Conservation (phyloP, 352 stramenopile species). For the Discostella stelligera region DNA sequence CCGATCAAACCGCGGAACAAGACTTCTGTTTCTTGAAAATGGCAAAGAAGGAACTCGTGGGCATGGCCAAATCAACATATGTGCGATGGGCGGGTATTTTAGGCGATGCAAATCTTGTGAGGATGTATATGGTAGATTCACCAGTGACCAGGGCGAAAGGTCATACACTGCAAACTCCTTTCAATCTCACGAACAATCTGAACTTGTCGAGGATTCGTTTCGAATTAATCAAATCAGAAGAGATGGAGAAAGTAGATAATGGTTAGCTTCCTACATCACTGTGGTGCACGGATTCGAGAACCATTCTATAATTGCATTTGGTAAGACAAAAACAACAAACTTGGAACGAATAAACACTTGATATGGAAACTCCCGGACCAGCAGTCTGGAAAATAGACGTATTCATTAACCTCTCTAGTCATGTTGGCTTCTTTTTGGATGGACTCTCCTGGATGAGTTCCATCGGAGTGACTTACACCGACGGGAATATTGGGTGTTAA, state of each 20-base stretch:
- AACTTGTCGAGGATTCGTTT: slow-evolving; percentile 1
- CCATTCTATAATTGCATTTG: too few relatives aligned
- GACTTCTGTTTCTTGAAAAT: slow-evolving; percentile 67
- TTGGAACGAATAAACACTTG: too few relatives aligned
- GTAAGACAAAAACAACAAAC: too few relatives aligned
- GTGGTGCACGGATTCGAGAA: too few relatives aligned
- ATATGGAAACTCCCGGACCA: too few relatives aligned
- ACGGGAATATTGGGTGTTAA: too few relatives aligned
- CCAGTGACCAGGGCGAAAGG: slow-evolving; percentile 2
- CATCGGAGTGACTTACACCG: too few relatives aligned
- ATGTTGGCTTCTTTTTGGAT: too few relatives aligned
- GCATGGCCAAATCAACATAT: slow-evolving; percentile 44
- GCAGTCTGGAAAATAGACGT: too few relatives aligned
- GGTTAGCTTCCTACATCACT: too few relatives aligned
- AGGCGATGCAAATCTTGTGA: slow-evolving; percentile 37
- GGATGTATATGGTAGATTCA: slow-evolving; percentile 23
- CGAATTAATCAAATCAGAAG: slow-evolving; percentile 7
- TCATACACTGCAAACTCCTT: neutral
- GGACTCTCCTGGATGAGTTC: too few relatives aligned
- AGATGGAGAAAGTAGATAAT: slow-evolving; percentile 7
- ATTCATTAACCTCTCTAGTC: too few relatives aligned
- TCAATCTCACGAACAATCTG: neutral
- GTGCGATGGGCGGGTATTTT: slow-evolving; percentile 41
- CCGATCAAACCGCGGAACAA: slow-evolving; percentile 27
- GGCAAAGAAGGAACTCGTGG: slow-evolving; percentile 48